Base-by-base conservation (phyloP, 495 filamentous ascomycete genomes). In the Daldinia grandis region DNA sequence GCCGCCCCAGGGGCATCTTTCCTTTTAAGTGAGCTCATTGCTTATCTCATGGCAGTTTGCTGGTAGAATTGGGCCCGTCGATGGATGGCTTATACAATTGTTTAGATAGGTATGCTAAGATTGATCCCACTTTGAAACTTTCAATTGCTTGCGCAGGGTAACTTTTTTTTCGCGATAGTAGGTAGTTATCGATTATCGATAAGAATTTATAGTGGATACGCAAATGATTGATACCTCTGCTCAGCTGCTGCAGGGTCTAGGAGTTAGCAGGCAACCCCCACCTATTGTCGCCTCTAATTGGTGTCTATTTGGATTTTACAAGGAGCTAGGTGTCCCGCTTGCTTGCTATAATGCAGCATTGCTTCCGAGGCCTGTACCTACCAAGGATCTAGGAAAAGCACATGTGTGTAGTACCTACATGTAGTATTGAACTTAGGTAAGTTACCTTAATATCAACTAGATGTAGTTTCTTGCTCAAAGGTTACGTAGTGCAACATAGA, bases 11-110 rank as follows among this genome's bases (percentile, higher is more conserved):
- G 82, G 65, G 78, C 78, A 72, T 83, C 80, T 69, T 85, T 85
- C 31, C 83, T 78, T 63, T 85, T 85, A 33, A 83, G 74, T 8
- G 82, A 76, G 58, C 80, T 78, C 83, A 85, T 85, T 7, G 3
- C 73, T 9, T 70, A 7, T 76, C 10, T 68, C 58, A 70, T 74
- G 33, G 51, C 33, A 59, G 31, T 35, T 28, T 12, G 17, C 54
- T 42, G 10, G 37, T 21, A 24, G n/a, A 47, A 51, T 53, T 62
- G 33, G 31, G 53, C 60, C 27, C 6, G 44, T 27, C 10, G 30
- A 53, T 24, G 15, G 27, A 56, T 25, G 27, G 55, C 6, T 21
- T 33, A 33, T 27, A 44, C 17, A 59, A 35, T 37, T 53, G 35
- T 17, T 58, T 59, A 7, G 6, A 35, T 35, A n/a, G 55, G 19